Conservation (phyloP, 1,284 basidiomycete genomes). For the Xerocomus amazonicus region DNA sequence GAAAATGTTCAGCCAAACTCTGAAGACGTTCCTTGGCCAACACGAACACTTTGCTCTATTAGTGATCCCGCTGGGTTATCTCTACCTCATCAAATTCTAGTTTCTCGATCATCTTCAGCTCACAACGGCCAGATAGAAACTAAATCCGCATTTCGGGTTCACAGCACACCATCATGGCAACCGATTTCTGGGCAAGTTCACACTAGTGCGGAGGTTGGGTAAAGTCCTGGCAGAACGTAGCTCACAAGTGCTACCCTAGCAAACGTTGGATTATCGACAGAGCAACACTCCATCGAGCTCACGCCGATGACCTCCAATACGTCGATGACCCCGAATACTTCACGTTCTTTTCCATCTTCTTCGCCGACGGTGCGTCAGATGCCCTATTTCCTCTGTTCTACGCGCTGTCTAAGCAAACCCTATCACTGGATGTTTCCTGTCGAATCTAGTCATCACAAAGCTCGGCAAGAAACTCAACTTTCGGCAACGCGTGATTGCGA, state of each 20-base stretch:
- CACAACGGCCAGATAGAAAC: too few relatives aligned
- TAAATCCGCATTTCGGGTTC: too few relatives aligned
- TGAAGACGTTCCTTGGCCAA: too few relatives aligned
- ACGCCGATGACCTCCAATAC: conserved; percentile 72
- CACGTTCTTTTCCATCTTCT: conserved; percentile 80
- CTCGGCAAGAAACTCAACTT: conserved; percentile 83
- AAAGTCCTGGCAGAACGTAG: conserved; percentile 8
- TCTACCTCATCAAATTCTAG: too few relatives aligned
- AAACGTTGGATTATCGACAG: conserved; percentile 88
- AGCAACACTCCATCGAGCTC: conserved; percentile 67
- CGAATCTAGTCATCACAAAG: conserved; percentile 69
- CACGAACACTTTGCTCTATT: too few relatives aligned
- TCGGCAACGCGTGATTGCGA: conserved; percentile 88
- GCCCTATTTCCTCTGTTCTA: not conserved
- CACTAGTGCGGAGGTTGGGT: conserved; percentile 53
- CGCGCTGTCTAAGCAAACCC: not conserved
- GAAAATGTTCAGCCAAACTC: too few relatives aligned
- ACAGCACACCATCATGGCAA: conserved; percentile 51
- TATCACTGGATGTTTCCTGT: not conserved
- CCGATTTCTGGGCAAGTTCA: conserved; percentile 73
- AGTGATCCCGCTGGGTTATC: too few relatives aligned
- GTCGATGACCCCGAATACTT: conserved; percentile 72
- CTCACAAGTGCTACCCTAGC: conserved; percentile 40
- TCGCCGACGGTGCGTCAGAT: conserved; percentile 61
- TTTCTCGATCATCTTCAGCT: too few relatives aligned